Base-by-base conservation (phyloP, 2,329 filamentous ascomycete genomes). In the Paramyrothecium roridum region DNA sequence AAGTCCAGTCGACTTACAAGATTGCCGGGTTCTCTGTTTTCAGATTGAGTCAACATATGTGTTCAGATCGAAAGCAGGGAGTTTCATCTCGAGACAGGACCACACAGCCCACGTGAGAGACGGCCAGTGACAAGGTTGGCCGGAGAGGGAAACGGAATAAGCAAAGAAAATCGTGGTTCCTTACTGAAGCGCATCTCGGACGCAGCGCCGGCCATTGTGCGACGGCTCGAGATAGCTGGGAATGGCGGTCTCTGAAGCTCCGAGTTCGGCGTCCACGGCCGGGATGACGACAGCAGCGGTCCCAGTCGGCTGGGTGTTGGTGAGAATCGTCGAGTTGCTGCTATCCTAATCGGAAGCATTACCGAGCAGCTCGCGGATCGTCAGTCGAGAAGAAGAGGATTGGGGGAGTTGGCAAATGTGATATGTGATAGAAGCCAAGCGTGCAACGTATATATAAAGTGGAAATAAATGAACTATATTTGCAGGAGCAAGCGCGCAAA, bases 11-110 rank as follows among this genome's bases (percentile, higher is more conserved):
- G 33, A 74, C 76, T 67, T 63, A 82, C 79, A 84, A 80, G 65
- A 83, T 67, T 43, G 71, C 77, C 17, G 79, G 76, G 60, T 77
- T 76, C 57, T 77, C 79, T 82, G 49, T 8, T 3, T n/a, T 33
- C 17, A 53, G 17, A 51, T 8, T 47, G 33, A 34, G 26, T 23
- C 48, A 50, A 33, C 46, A 33, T 3, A 49, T 10, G 26, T 30
- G 19, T 30, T 8, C 23, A 48, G 23, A 20, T 45, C 17, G 6
- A n/a, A 45, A 45, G 40, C 17, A 13, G 40, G 17, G 4, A 8
- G 20, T 45, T n/a, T 45, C 20, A 21, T 21, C 40, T 45, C 20
- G 40, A 45, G 20, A 45, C 17, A 13, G 40, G 4, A n/a, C 4
- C 40, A n/a, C 4, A 45, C n/a, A 10, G 43, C 26, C 26, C 26